phyloP scores from a whole-genome alignment of 202 grass and related monocot species.

The Dendrocalamus latiflorus region DNA sequence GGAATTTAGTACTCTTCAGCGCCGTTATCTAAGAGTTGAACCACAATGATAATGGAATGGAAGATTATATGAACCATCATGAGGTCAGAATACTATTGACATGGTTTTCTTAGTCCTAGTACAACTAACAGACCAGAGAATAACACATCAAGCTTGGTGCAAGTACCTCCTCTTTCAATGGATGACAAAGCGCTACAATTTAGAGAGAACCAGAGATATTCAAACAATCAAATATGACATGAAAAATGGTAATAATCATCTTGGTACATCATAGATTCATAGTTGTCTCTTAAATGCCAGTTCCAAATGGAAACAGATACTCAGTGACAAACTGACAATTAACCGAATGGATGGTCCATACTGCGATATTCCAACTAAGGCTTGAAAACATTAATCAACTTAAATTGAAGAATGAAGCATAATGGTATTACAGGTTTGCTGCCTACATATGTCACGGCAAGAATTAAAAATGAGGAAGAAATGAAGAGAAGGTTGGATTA shows the following conservation, averaged over 20 bases:
- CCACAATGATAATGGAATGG: background rate
- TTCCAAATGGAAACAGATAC: background rate
- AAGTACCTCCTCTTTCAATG: background rate
- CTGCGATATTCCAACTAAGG: background rate
- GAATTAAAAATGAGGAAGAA: background rate
- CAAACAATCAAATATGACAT: background rate
- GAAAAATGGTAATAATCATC: background rate
- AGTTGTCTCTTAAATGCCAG: background rate
- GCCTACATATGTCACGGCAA: background rate
- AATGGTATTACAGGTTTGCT: background rate
- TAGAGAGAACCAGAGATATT: background rate
- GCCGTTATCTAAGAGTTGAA: background rate
- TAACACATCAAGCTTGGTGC: background rate
- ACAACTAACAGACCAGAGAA: background rate
- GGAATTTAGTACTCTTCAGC: background rate
- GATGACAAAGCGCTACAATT: background rate
- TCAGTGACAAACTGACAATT: background rate
- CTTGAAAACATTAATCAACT: slow-evolving; percentile 8
- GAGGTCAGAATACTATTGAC: background rate
- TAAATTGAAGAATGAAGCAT: background rate
- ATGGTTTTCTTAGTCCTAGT: background rate
- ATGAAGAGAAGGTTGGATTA: background rate
- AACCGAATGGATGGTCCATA: background rate
- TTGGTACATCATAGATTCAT: background rate
- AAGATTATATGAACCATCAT: background rate